Percentiles rank a stretch among this genome's conserved stretches.
Conservation (phyloP, 495 filamentous ascomycete species). For the Neohortaea acidophila region DNA sequence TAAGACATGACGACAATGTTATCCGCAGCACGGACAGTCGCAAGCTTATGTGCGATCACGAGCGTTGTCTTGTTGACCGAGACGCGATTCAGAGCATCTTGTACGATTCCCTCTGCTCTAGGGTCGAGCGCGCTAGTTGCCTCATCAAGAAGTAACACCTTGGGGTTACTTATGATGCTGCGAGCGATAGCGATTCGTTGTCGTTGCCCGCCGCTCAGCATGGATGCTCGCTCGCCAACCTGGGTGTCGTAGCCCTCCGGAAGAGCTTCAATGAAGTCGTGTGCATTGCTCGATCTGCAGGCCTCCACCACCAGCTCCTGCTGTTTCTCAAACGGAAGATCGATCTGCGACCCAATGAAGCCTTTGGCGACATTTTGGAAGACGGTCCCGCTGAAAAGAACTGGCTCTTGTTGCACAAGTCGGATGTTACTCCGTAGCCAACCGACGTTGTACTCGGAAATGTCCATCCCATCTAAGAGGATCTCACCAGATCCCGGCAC, state of each 20-base stretch:
- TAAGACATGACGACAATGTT: constrained; percentile 21
- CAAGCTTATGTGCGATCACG: constrained; percentile 23
- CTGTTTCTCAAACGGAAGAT: constrained; percentile 9
- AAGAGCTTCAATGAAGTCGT: constrained; percentile 18
- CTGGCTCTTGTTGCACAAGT: constrained; percentile 21
- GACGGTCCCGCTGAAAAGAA: constrained; percentile 18
- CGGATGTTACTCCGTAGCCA: constrained; percentile 20
- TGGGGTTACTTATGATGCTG: constrained; percentile 20
- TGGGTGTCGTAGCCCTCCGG: constrained; percentile 22
- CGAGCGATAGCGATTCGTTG: constrained; percentile 23
- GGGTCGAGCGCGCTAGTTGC: constrained; percentile 22
- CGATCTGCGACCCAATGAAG: constrained; percentile 13
- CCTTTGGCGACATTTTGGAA: constrained; percentile 19
- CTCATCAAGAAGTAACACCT: constrained; percentile 22
- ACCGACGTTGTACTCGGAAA: constrained; percentile 14
- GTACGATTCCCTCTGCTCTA: constrained; percentile 19
- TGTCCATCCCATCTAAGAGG: constrained; percentile 12
- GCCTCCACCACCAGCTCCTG: constrained; percentile 19
- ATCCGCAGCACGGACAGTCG: constrained; percentile 21
- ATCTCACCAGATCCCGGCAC: constrained; percentile 15
- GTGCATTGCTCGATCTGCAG: constrained; percentile 13
- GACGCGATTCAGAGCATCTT: constrained; percentile 19
- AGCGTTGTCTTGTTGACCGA: constrained; percentile 19
- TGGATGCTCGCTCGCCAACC: constrained; percentile 18
- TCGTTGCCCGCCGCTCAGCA: constrained; percentile 19